Conservation (phyloP, 2,329 filamentous ascomycete species). For the Lachnellula subtilissima region DNA sequence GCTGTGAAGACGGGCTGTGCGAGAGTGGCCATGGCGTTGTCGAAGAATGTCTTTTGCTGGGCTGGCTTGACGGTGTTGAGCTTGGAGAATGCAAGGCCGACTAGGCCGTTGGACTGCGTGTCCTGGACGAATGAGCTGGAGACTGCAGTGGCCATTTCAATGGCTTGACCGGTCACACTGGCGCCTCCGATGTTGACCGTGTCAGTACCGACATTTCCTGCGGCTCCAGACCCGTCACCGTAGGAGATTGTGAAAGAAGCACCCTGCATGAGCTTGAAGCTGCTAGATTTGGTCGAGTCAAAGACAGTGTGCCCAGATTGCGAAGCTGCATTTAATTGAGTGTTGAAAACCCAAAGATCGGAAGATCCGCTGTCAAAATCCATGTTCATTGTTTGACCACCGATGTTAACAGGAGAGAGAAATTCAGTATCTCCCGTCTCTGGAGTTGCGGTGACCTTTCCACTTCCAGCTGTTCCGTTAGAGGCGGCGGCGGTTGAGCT, state of each 20-base stretch:
- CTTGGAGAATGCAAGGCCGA: slow-evolving; percentile 51
- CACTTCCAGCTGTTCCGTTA: slow-evolving; percentile 38
- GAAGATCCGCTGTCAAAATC: slow-evolving; percentile 33
- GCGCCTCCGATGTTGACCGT: slow-evolving; percentile 33
- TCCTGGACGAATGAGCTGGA: slow-evolving; percentile 33
- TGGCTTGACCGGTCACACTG: slow-evolving; percentile 30
- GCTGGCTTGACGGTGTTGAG: slow-evolving; percentile 33
- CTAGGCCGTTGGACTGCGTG: slow-evolving; percentile 49
- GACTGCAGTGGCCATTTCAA: slow-evolving; percentile 33
- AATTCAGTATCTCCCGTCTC: slow-evolving; percentile 39
- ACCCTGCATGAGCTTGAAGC: slow-evolving; percentile 26
- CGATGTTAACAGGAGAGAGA: slow-evolving; percentile 27
- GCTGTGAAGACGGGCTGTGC: slow-evolving; percentile 57
- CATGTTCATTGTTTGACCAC: slow-evolving; percentile 31
- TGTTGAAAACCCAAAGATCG: slow-evolving; percentile 35
- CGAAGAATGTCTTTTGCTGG: slow-evolving; percentile 34
- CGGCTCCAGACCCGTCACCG: slow-evolving; percentile 36
- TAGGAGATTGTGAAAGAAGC: slow-evolving; percentile 33
- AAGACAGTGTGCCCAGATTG: slow-evolving; percentile 30
- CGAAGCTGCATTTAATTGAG: slow-evolving; percentile 26
- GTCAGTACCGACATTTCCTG: slow-evolving; percentile 34
- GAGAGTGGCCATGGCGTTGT: slow-evolving; percentile 29
- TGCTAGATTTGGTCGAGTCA: slow-evolving; percentile 27
- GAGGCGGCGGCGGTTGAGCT: slow-evolving; percentile 18
- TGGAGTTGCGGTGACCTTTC: slow-evolving; percentile 59